A percentile compares a stretch with the other conserved stretches of the same genome.
phyloP scores from a whole-genome alignment of 1,139 yeast genomes.

The Blastobotrys proliferans region DNA sequence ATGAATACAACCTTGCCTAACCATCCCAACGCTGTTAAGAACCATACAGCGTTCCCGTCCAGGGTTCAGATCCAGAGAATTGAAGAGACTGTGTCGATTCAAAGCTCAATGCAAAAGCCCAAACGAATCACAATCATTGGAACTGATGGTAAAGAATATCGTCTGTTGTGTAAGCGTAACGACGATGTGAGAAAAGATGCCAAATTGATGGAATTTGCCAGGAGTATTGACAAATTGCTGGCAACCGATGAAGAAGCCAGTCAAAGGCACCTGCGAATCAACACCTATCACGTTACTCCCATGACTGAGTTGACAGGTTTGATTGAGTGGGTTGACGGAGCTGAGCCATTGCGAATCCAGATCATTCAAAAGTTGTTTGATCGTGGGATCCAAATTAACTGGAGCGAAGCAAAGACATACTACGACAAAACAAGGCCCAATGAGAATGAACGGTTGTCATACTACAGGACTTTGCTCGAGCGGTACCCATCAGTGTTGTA shows the following conservation, averaged over 20 bases:
- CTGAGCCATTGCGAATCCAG: conserved; percentile 72
- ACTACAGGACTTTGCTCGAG: conserved; percentile 25
- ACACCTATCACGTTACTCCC: conserved; percentile 87
- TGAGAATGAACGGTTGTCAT: conserved; percentile 6
- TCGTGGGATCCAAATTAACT: conserved; percentile 35
- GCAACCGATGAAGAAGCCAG: conserved; percentile 65
- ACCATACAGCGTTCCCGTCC: conserved; percentile 52
- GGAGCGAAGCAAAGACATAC: conserved; percentile 16
- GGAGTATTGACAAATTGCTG: conserved; percentile 75
- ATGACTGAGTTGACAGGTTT: conserved; percentile 83
- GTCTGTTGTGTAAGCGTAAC: conserved; percentile 73
- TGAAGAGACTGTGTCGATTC: conserved; percentile 61
- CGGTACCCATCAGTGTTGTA: conserved; percentile 70
- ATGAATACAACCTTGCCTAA: conserved; percentile 65
- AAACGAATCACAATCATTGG: conserved; percentile 74
- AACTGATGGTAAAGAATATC: conserved; percentile 66
- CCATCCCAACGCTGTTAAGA: conserved; percentile 41
- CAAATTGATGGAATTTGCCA: conserved; percentile 86
- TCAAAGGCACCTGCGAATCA: conserved; percentile 64
- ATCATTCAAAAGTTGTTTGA: conserved; percentile 43
- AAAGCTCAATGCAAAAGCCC: conserved; percentile 84
- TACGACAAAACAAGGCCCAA: conserved; percentile 5
- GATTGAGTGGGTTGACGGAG: conserved; percentile 89
- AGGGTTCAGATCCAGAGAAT: conserved; percentile 51
- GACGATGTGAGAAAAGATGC: conserved; percentile 97